These are phyloP conservation scores for Lichtheimia corymbifera DNA, from an alignment of 371 early-diverging fungal species.

Conservation along the genomic window DNA sequence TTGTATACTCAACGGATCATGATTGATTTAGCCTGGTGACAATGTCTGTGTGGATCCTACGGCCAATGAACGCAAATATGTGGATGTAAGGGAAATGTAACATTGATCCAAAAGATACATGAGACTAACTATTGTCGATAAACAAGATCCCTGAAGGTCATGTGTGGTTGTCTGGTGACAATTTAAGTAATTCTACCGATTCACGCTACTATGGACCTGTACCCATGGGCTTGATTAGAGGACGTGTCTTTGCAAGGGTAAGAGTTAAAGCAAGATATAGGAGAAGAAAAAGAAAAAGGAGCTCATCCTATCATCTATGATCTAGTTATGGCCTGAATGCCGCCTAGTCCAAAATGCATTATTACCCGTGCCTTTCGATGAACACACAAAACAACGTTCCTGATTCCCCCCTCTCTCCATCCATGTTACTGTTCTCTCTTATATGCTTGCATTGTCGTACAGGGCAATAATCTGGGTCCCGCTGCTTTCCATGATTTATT, in stretches of 20 bases:
- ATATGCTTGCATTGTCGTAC: no score
- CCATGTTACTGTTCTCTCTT: no score
- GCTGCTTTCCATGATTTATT: no score
- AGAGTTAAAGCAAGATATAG: no score
- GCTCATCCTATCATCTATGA: background rate
- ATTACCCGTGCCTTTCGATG: constrained; percentile 16
- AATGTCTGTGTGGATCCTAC: constrained; percentile 71
- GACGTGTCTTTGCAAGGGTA: constrained; percentile 74
- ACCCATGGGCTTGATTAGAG: constrained; percentile 76
- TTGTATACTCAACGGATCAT: background rate
- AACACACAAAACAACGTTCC: constrained; percentile 12
- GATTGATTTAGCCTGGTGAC: constrained; percentile 69
- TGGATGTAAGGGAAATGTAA: constrained; percentile 37
- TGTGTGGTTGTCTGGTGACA: constrained; percentile 81
- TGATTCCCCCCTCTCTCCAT: background rate
- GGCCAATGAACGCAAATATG: constrained; percentile 49
- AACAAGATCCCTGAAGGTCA: constrained; percentile 65
- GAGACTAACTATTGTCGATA: background rate
- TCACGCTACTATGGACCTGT: constrained; percentile 85
- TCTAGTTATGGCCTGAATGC: constrained; percentile 41
- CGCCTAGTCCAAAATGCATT: constrained; percentile 26
- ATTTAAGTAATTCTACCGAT: constrained; percentile 79
- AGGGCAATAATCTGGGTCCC: no score
- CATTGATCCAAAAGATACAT: background rate
- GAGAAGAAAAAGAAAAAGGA: background rate